These are phyloP conservation scores for Schwanniomyces yamadae DNA, from an alignment of 805 yeast genomes.

Conservation along the genomic window DNA sequence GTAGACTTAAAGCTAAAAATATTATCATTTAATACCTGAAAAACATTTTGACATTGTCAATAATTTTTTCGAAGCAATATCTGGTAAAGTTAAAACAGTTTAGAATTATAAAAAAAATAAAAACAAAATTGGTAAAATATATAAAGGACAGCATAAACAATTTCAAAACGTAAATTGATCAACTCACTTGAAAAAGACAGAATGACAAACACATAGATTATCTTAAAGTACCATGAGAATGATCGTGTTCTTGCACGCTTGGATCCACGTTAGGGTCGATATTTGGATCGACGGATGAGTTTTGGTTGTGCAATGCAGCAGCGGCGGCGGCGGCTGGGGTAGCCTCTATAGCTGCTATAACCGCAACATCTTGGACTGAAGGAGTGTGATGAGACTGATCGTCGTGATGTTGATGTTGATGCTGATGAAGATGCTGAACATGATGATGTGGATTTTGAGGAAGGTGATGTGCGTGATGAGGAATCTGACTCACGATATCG, in stretches of 20 bases:
- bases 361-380: conserved; percentile 41
- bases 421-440: conserved; percentile 8
- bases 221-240: conserved; percentile 26
- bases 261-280: conserved; percentile 47
- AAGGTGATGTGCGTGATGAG: conserved; percentile 10
- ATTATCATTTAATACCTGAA: no score
- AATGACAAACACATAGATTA: conserved; percentile 2
- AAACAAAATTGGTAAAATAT: not conserved
- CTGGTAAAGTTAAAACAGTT: conserved; percentile 3
- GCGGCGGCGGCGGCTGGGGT: conserved; percentile 31
- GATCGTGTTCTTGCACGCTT: conserved; percentile 42
- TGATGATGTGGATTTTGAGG: conserved; percentile 14
- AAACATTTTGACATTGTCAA: no score
- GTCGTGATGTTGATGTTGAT: conserved; percentile 15
- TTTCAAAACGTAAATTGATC: not conserved
- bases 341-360: conserved; percentile 42
- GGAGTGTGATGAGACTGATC: conserved; percentile 29
- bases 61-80: no score
- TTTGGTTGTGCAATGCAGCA: conserved; percentile 26
- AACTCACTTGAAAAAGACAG: no score
- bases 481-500: conserved; percentile 10
- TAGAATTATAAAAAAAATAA: conserved; percentile 2
- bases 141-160: not conserved
- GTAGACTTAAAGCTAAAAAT: no score
- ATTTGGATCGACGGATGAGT: conserved; percentile 39